Evolutionary conservation across 495 filamentous ascomycete genomes (phyloP).

Genomic region (Xylaria venustula): DNA sequence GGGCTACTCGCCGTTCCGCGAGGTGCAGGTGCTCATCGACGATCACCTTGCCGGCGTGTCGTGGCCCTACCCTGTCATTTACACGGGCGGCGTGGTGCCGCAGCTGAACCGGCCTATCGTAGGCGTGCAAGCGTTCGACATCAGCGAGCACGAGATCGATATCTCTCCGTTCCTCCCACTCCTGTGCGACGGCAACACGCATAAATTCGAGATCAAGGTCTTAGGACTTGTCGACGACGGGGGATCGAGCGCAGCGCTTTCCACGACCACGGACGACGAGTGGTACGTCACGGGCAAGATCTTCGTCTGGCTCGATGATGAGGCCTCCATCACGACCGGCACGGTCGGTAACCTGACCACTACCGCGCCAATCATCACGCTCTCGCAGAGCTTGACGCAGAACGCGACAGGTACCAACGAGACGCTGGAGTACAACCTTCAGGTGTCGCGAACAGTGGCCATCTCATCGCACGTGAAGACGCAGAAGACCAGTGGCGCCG

Average conservation of each 20-base stretch:
- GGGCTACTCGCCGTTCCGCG: constrained; percentile 77
- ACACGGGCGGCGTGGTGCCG: constrained; percentile 83
- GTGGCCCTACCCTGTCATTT: constrained; percentile 88
- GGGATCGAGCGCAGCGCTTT: constrained; percentile 45
- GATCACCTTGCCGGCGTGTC: constrained; percentile 74
- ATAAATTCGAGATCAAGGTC: constrained; percentile 72
- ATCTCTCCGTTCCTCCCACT: constrained; percentile 76
- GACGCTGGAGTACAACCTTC: constrained; percentile 60
- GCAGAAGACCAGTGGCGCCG: constrained; percentile 39
- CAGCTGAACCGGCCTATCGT: constrained; percentile 83
- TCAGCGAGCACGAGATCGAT: constrained; percentile 82
- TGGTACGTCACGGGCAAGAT: constrained; percentile 88
- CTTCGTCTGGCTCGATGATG: constrained; percentile 71
- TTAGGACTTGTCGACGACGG: constrained; percentile 61
- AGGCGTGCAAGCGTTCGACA: constrained; percentile 81
- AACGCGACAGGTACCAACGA: constrained; percentile 56
- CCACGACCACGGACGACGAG: constrained; percentile 59
- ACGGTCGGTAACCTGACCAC: constrained; percentile 13
- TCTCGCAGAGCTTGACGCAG: constrained; percentile 43
- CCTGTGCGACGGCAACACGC: constrained; percentile 63
- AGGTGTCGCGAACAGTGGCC: constrained; percentile 56
- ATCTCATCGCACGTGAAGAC: constrained; percentile 55
- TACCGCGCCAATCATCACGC: constrained; percentile 32
- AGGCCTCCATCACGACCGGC: constrained; percentile 57
- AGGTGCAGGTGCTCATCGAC: constrained; percentile 81